Percentiles rank a stretch among this genome's conserved stretches.
Evolutionary conservation across 306 rosid species (phyloP).

Genomic region (Medicago lupulina): DNA sequence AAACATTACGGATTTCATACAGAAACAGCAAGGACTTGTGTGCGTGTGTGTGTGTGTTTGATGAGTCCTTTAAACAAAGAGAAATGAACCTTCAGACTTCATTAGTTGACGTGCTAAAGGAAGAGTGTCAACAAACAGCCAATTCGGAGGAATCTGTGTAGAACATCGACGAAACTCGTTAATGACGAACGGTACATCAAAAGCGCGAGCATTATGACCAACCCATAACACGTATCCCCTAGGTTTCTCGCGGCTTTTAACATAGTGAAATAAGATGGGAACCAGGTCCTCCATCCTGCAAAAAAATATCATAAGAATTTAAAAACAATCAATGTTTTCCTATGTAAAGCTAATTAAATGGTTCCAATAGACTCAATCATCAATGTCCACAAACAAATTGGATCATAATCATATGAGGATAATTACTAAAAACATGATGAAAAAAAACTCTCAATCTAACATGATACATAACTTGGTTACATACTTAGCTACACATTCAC

Average conservation of each 20-base stretch:
- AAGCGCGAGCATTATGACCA: slow-evolving; percentile 82
- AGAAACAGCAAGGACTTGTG: slow-evolving; percentile 10
- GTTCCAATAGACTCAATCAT: slow-evolving; percentile 17
- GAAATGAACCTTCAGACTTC: slow-evolving; percentile 66
- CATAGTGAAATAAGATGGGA: slow-evolving; percentile 69
- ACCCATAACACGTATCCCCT: slow-evolving; percentile 70
- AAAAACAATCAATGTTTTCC: slow-evolving; percentile 22
- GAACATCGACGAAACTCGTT: slow-evolving; percentile 71
- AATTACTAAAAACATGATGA: not conserved
- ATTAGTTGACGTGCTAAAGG: slow-evolving; percentile 67
- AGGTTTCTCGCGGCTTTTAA: slow-evolving; percentile 76
- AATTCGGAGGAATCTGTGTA: slow-evolving; percentile 62
- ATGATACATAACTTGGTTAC: slow-evolving; percentile 15
- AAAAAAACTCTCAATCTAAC: not conserved
- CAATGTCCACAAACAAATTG: slow-evolving; percentile 11
- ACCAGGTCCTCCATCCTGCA: slow-evolving; percentile 81
- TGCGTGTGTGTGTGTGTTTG: not conserved
- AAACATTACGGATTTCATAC: slow-evolving; percentile 37
- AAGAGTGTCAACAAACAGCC: slow-evolving; percentile 72
- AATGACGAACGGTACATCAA: slow-evolving; percentile 87
- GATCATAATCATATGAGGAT: slow-evolving; percentile 25
- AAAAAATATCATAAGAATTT: slow-evolving; percentile 33
- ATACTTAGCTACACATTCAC: not conserved
- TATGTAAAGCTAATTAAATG: slow-evolving; percentile 9
- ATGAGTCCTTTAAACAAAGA: slow-evolving; percentile 12